phyloP scores from a whole-genome alignment of 164 flowering plant species.

The Umbellularia californica region DNA sequence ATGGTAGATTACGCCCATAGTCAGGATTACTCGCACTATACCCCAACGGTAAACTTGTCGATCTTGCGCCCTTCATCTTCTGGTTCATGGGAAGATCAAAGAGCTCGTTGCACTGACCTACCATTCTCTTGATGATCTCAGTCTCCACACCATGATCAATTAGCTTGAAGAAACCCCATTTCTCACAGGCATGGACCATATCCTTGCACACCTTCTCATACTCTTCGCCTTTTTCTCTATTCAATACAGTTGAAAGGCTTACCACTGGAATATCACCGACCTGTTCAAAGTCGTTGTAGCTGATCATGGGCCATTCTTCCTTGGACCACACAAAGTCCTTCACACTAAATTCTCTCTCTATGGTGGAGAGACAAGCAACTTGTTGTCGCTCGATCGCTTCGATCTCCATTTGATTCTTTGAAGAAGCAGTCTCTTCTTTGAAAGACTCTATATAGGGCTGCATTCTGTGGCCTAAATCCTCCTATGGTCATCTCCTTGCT shows the following conservation, averaged over 20 bases:
- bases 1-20: conserved; percentile 32
- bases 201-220: conserved; percentile 19
- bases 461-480: background rate
- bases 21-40: conserved; percentile 28
- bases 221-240: background rate
- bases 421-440: background rate
- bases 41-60: conserved; percentile 25
- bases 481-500: background rate
- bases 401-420: conserved; percentile 7
- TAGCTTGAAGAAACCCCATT: conserved; percentile 33
- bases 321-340: conserved; percentile 29
- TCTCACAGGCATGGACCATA: conserved; percentile 25
- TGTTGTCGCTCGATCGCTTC: conserved; percentile 13
- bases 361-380: conserved; percentile 26
- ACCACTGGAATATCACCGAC: conserved; percentile 21
- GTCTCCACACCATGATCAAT: conserved; percentile 22
- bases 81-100: conserved; percentile 32
- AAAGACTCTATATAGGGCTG: background rate
- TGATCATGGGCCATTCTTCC: conserved; percentile 27
- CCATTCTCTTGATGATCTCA: conserved; percentile 16
- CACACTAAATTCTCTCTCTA: conserved; percentile 14
- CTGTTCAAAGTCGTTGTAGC: conserved; percentile 12
- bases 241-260: conserved; percentile 7
- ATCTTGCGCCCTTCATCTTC: conserved; percentile 28
- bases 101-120: conserved; percentile 11